Conservation (phyloP, 1,284 basidiomycete species). For the Veloporphyrellus conicus region DNA sequence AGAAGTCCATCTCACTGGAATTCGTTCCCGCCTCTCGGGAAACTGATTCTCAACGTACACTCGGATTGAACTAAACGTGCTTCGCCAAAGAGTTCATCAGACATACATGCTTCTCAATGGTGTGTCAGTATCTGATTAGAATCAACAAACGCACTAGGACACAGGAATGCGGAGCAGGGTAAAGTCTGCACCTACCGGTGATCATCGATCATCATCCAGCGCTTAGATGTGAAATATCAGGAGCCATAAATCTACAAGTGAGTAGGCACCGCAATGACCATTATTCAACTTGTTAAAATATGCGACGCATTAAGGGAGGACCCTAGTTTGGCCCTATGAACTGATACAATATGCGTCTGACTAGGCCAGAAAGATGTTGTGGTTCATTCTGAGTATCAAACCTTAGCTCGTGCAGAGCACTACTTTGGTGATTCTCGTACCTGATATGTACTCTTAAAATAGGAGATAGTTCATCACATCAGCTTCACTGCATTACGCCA, state of each 20-base stretch:
- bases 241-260: not conserved
- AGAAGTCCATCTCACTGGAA: too few relatives aligned
- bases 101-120: too few relatives aligned
- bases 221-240: not conserved
- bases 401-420: constrained; percentile 12
- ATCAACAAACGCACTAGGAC: too few relatives aligned
- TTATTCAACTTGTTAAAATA: not conserved
- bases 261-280: not conserved
- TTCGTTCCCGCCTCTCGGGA: too few relatives aligned
- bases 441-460: constrained; percentile 46
- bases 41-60: too few relatives aligned
- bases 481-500: constrained; percentile 1
- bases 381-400: constrained; percentile 71
- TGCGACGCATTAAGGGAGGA: not conserved
- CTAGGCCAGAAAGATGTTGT: constrained; percentile 81
- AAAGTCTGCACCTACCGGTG: not conserved
- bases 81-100: too few relatives aligned
- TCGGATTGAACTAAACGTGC: too few relatives aligned
- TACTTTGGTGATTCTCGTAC: constrained; percentile 25
- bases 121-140: too few relatives aligned
- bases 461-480: constrained; percentile 1
- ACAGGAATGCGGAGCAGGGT: too few relatives aligned
- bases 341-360: constrained; percentile 86
- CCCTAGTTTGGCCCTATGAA: constrained; percentile 80
- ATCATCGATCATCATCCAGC: not conserved